Evolutionary conservation across 2,329 filamentous ascomycete species (phyloP).

Genomic region (Cladorrhinum sp.): DNA sequence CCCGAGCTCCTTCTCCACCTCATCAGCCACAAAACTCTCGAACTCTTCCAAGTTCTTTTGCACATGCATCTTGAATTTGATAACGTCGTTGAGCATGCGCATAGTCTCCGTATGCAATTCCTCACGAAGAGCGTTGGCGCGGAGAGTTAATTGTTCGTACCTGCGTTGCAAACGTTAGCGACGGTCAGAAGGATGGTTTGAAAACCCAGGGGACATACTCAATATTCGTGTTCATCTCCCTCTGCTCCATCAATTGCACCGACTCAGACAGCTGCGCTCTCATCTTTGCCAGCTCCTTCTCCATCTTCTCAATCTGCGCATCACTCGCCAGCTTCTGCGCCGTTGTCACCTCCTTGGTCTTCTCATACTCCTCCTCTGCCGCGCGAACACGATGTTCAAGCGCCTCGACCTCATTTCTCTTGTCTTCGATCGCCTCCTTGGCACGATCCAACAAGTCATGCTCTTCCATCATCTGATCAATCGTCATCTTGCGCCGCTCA

Average conservation of each 20-base stretch:
- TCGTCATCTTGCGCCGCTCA: slow-evolving; percentile 75
- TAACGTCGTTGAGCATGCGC: slow-evolving; percentile 92
- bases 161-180: slow-evolving; percentile 39
- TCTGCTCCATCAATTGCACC: slow-evolving; percentile 87
- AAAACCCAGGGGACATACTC: slow-evolving; percentile 58
- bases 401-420: slow-evolving; percentile 86
- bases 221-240: slow-evolving; percentile 94
- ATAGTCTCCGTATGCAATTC: slow-evolving; percentile 97
- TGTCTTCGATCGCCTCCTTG: slow-evolving; percentile 96
- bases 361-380: slow-evolving; percentile 91
- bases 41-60: slow-evolving; percentile 92
- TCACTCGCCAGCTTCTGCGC: slow-evolving; percentile 87
- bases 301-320: slow-evolving; percentile 96
- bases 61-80: slow-evolving; percentile 97
- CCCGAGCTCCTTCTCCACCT: slow-evolving; percentile 83
- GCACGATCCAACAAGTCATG: slow-evolving; percentile 91
- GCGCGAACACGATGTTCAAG: slow-evolving; percentile 83
- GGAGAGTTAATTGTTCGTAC: slow-evolving; percentile 87
- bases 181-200: neutral
- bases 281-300: slow-evolving; percentile 96
- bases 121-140: slow-evolving; percentile 81
- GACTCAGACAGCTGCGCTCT: slow-evolving; percentile 77
- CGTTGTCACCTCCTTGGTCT: slow-evolving; percentile 80
- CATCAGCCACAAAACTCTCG: slow-evolving; percentile 87
- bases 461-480: slow-evolving; percentile 91